These are phyloP conservation scores for Trametes cingulata DNA, from an alignment of 768 basidiomycete species.

Conservation along the genomic window DNA sequence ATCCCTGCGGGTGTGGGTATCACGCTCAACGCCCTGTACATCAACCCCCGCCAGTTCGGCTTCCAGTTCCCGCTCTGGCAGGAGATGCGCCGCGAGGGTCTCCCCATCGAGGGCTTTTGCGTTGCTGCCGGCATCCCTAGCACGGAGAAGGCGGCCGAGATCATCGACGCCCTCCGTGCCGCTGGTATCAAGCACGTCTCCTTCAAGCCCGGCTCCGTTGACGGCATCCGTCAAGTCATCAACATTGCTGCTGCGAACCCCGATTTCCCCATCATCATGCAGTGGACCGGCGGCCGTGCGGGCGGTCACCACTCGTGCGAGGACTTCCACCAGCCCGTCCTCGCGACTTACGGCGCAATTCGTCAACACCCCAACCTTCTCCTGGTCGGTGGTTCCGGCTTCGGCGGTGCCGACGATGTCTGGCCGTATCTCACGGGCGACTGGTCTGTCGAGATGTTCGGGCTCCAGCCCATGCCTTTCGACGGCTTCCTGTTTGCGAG, in stretches of 20 bases:
- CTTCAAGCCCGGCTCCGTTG: slow-evolving; percentile 98
- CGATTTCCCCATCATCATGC: slow-evolving; percentile 95
- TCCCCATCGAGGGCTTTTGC: slow-evolving; percentile 98
- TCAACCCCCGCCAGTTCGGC: slow-evolving; percentile 95
- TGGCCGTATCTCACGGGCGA: slow-evolving; percentile 98
- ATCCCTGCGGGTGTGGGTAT: slow-evolving; percentile 89
- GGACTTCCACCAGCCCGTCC: slow-evolving; percentile 96
- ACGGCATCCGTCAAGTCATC: slow-evolving; percentile 96
- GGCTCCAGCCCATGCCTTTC: slow-evolving; percentile 94
- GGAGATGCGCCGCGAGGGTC: slow-evolving; percentile 92
- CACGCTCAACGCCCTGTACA: slow-evolving; percentile 94
- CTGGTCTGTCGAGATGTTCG: slow-evolving; percentile 83
- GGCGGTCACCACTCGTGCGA: slow-evolving; percentile 99
- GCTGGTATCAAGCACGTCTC: slow-evolving; percentile 95
- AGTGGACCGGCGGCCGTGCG: slow-evolving; percentile 99
- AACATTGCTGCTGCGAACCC: slow-evolving; percentile 94
- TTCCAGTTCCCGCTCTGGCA: slow-evolving; percentile 99
- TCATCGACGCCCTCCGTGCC: slow-evolving; percentile 77
- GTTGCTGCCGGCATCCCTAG: slow-evolving; percentile 97
- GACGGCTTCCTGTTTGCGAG: slow-evolving; percentile 96
- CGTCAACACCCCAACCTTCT: slow-evolving; percentile 86
- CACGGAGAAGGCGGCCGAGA: slow-evolving; percentile 96
- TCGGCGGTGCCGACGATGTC: slow-evolving; percentile 91
- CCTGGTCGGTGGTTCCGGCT: slow-evolving; percentile 93
- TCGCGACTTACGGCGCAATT: slow-evolving; percentile 87